phyloP scores from a whole-genome alignment of 805 yeast species.

The Wickerhamiella dianesei region DNA sequence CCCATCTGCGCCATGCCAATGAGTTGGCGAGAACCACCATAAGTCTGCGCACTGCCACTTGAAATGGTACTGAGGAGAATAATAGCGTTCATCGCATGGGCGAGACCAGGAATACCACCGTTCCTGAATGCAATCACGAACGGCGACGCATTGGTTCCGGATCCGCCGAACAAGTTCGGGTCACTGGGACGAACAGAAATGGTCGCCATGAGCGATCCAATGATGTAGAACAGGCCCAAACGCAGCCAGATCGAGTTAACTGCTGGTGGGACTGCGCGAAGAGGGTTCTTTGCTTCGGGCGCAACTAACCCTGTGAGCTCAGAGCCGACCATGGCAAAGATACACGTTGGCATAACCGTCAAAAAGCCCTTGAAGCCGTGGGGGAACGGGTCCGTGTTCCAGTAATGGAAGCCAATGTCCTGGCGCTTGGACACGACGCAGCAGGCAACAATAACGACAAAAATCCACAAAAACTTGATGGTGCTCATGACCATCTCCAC shows the following conservation, averaged over 20 bases:
- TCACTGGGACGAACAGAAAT: conserved; percentile 55
- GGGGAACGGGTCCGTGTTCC: conserved; percentile 56
- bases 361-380: conserved; percentile 54
- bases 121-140: conserved; percentile 54
- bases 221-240: conserved; percentile 53
- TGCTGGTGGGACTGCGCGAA: conserved; percentile 53
- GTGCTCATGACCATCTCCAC: conserved; percentile 49
- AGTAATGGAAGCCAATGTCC: conserved; percentile 37
- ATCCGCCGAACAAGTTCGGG: conserved; percentile 34
- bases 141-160: conserved; percentile 53
- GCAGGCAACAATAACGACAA: conserved; percentile 36
- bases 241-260: conserved; percentile 73
- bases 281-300: conserved; percentile 58
- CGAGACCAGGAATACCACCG: conserved; percentile 51
- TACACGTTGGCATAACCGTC: conserved; percentile 57
- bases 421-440: conserved; percentile 43
- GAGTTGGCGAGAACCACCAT: conserved; percentile 52
- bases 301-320: conserved; percentile 62
- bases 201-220: conserved; percentile 41
- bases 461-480: conserved; percentile 44
- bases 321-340: conserved; percentile 61
- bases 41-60: conserved; percentile 57
- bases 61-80: conserved; percentile 52
- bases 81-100: conserved; percentile 55
- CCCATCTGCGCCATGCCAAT: conserved; percentile 52